Evolutionary conservation across 2,329 filamentous ascomycete genomes (phyloP), one percentile per base, ranked within the genome.

Genomic region (Ceratocystiopsis sp.): DNA sequence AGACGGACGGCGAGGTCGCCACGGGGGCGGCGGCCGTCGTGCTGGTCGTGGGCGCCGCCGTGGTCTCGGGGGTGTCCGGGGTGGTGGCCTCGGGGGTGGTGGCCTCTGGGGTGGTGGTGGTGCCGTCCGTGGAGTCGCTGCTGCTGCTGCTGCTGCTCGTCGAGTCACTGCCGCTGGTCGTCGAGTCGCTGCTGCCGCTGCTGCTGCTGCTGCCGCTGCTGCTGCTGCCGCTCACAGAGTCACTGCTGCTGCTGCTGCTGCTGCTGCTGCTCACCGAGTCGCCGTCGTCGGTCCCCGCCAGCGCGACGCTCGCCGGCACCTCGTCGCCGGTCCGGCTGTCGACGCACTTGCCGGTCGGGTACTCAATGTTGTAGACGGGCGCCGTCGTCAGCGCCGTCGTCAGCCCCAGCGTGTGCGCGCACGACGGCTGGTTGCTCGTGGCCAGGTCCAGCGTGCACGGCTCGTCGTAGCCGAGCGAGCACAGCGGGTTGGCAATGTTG

Each of bases 301-400:
- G 29, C 1, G 47, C 45, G 5, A 44, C 37, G 29, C 29, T 25
- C 10, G 46, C 41, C 2, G 48, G 37, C 32, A 50, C 45, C 13
- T 38, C 36, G 1, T 56, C 43, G 10, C 54, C 54, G 3, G 55
- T 53, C 8, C 54, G 52, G 6, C 63, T 62, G 18, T 60, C 43
- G 0, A 62, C 55, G 34, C 54, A 55, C 42, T 63, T 54, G 39
- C 71, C 71, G 15, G 67, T 66, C 32, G 61, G 62, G 50, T 73
- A 74, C 50, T 58, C 53, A 46, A 74, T 64, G 56, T 74, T 70
- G 54, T 63, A 63, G 25, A 74, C 69, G 10, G 63, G 61, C 3
- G 56, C 48, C 14, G 52, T 54, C 2, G 56, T 61, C 45, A 66
- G 50, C 13, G 49, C 45, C 46, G 53, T 61, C 51, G 50, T 53